Evolutionary conservation across 768 basidiomycete species (phyloP).

Genomic region (Auricularia sp.): DNA sequence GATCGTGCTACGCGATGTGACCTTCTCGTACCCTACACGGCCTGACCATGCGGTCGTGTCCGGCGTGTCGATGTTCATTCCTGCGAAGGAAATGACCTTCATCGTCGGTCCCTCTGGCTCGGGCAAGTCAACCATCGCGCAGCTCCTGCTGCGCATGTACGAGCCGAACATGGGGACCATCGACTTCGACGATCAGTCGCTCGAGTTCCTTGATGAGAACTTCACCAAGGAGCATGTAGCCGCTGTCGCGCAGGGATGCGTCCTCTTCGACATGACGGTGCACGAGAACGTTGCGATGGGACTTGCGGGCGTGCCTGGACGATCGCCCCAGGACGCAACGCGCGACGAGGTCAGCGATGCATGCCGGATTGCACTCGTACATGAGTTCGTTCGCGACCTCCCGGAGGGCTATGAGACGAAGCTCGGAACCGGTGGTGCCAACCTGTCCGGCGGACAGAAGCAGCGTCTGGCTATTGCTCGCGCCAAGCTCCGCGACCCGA

Average conservation of each 20-base stretch:
- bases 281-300: conserved; percentile 85
- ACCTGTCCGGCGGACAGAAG: conserved; percentile 83
- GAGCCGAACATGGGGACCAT: conserved; percentile 53
- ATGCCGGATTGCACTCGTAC: conserved; percentile 74
- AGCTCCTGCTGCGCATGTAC: conserved; percentile 66
- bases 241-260: conserved; percentile 68
- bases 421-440: conserved; percentile 65
- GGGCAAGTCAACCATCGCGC: conserved; percentile 65
- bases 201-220: conserved; percentile 58
- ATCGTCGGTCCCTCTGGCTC: conserved; percentile 72
- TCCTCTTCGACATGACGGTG: conserved; percentile 70
- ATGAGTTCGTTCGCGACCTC: conserved; percentile 78
- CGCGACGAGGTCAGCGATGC: conserved; percentile 69
- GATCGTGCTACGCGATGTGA: conserved; percentile 47
- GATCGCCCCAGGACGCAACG: conserved; percentile 40
- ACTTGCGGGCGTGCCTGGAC: conserved; percentile 33
- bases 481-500: conserved; percentile 75
- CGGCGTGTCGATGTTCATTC: conserved; percentile 56
- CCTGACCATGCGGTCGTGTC: conserved; percentile 49
- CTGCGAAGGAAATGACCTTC: conserved; percentile 65
- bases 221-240: conserved; percentile 67
- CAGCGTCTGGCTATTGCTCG: conserved; percentile 86
- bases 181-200: conserved; percentile 70
- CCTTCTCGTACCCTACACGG: conserved; percentile 67
- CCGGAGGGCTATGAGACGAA: conserved; percentile 82